Evolutionary conservation across 768 basidiomycete genomes (phyloP).

Genomic region (Leucocoprinus leucothites): DNA sequence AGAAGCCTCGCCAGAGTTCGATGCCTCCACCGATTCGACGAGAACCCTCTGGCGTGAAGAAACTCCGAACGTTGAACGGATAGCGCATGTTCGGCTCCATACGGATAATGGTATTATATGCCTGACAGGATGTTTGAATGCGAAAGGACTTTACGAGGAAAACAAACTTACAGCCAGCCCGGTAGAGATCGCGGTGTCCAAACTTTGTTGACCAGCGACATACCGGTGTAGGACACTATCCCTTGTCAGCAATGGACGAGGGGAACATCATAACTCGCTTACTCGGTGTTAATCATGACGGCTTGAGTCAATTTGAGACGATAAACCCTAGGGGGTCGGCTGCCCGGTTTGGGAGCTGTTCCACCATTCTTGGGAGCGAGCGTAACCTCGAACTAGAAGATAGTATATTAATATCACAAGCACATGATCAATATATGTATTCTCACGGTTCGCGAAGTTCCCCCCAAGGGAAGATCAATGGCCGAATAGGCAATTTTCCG

Average conservation of each 20-base stretch:
- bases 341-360: conserved; percentile 23
- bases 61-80: conserved; percentile 72
- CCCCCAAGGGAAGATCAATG: conserved; percentile 54
- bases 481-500: conserved; percentile 70
- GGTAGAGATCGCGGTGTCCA: conserved; percentile 51
- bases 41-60: conserved; percentile 57
- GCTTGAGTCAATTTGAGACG: conserved; percentile 59
- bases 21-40: conserved; percentile 58
- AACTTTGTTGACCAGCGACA: conserved; percentile 53
- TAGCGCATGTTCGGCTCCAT: conserved; percentile 69
- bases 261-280: neutral
- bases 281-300: conserved; percentile 35
- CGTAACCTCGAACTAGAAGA: conserved; percentile 56
- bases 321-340: conserved; percentile 57
- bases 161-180: conserved; percentile 52
- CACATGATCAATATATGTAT: neutral
- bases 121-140: conserved; percentile 33
- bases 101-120: conserved; percentile 70
- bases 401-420: conserved; percentile 1
- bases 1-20: conserved; percentile 75
- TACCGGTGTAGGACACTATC: conserved; percentile 58
- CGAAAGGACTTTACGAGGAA: neutral
- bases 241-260: neutral
- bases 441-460: conserved; percentile 46
- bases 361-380: conserved; percentile 39